Evolutionary conservation across 2,329 filamentous ascomycete species (phyloP).

Genomic region (Ophiostoma novo-ulmi): DNA sequence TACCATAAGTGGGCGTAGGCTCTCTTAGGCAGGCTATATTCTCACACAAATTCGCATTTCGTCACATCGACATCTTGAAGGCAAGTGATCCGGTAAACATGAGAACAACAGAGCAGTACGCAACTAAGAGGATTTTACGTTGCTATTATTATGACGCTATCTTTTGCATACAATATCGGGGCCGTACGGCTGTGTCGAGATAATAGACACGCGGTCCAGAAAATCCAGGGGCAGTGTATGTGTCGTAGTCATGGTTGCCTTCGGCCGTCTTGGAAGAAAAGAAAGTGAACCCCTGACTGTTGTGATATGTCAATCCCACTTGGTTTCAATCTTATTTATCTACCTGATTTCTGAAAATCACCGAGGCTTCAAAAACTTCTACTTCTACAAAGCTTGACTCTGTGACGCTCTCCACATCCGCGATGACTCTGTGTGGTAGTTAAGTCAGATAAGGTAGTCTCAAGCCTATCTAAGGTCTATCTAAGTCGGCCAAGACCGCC

Average conservation of each 20-base stretch:
- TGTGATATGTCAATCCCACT: neutral
- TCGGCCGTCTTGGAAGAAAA: neutral
- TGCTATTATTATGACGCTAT: too few species aligned
- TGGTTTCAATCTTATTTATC: neutral
- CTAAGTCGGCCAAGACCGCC: neutral
- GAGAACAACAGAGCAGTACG: too few species aligned
- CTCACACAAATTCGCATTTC: too few species aligned
- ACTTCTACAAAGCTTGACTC: too few species aligned
- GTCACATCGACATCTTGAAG: too few species aligned
- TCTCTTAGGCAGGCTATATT: too few species aligned
- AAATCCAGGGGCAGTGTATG: neutral
- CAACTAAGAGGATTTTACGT: too few species aligned
- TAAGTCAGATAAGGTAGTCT: neutral
- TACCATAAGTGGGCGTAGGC: too few species aligned
- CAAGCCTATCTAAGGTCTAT: neutral
- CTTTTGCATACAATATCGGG: constrained; percentile 42
- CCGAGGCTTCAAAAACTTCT: neutral
- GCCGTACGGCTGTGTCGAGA: constrained; percentile 83
- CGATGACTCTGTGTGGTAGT: neutral
- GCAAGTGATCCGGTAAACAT: too few species aligned
- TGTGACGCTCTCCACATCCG: neutral
- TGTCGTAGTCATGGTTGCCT: constrained; percentile 7
- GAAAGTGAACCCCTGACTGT: neutral
- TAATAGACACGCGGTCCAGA: constrained; percentile 90
- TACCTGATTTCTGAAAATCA: neutral